Base-by-base conservation (phyloP, 2,329 filamentous ascomycete genomes). In the Grosmannia serpens region DNA sequence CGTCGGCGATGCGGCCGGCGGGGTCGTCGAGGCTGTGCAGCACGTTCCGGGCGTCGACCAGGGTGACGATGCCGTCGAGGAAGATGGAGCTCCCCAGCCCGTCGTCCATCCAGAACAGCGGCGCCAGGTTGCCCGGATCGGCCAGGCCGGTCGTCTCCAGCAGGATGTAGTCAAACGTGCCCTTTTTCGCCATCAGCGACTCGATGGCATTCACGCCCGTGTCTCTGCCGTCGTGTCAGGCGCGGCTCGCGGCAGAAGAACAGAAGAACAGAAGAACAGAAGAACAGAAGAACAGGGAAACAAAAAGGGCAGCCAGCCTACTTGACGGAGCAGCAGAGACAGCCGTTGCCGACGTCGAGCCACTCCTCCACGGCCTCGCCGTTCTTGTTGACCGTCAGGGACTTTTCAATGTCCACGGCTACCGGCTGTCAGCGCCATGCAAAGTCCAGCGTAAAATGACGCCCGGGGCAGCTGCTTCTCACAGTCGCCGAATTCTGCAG, bases 281-380 rank as follows among this genome's bases (percentile, higher is more conserved):
- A n/a, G 41, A 20, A 24, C 49, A 52, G 27, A 29, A 53, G 29
- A 20, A 22, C 6, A 53, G 11, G 9, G 15, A 33, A 15, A 22
- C 9, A 26, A 22, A 53, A 22, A n/a, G 15, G 15, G 2, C 26
- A 2, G 50, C 44, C 24, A 6, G 5, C 31, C 31, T 20, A 91
- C 85, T 96, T 99, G 66, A 97, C 91, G 3, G 91, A 95, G 74
- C 94, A 99, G 74, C 94, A 99, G 64, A 99, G 91, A 70, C 94
- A 99, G 62, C 94, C 94, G 66, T 99, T 99, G 56, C 89, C 91
- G 57, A 99, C 84, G 62, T 96, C 91, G 31, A 99, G 83, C 89
- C 95, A 99, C 76, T 96, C 91, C 68, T 94, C 87, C 8, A 92
- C 88, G 67, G 90, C 82, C 67, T 92, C 83, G 46, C 85, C 88